Evolutionary conservation across 2,329 filamentous ascomycete genomes (phyloP).

Genomic region (Chrysoporthe austroafricana): DNA sequence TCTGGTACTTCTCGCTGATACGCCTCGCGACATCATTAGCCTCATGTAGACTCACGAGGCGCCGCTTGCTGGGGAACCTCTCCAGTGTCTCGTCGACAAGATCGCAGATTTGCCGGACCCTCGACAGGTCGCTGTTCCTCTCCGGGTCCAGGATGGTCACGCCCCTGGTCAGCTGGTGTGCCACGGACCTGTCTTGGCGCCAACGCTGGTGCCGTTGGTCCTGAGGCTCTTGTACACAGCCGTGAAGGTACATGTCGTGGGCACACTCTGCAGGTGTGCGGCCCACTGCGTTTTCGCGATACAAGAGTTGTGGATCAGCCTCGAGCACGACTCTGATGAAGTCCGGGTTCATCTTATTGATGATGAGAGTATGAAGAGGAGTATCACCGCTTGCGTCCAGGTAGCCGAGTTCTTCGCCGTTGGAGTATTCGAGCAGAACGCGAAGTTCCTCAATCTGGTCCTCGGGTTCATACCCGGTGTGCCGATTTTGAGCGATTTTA

Average conservation of each 20-base stretch:
- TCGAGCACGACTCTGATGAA: conserved; percentile 54
- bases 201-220: background rate
- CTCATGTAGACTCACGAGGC: conserved; percentile 58
- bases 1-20: conserved; percentile 32
- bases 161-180: background rate
- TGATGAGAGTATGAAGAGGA: conserved; percentile 61
- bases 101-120: conserved; percentile 30
- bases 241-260: conserved; percentile 54
- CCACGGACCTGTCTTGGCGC: background rate
- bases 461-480: background rate
- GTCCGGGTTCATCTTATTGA: conserved; percentile 39
- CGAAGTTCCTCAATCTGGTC: conserved; percentile 46
- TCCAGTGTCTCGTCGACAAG: conserved; percentile 35
- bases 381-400: conserved; percentile 70
- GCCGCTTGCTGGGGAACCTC: conserved; percentile 44
- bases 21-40: conserved; percentile 48
- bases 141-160: background rate
- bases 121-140: background rate
- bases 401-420: conserved; percentile 58
- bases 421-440: conserved; percentile 58
- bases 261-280: conserved; percentile 73
- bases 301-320: conserved; percentile 61
- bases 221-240: conserved; percentile 34
- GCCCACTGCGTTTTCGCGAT: conserved; percentile 77
- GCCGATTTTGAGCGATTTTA: background rate